Evolutionary conservation across 208 protist genomes (phyloP).

Genomic region (Leptomonas pyrrhocoris): DNA sequence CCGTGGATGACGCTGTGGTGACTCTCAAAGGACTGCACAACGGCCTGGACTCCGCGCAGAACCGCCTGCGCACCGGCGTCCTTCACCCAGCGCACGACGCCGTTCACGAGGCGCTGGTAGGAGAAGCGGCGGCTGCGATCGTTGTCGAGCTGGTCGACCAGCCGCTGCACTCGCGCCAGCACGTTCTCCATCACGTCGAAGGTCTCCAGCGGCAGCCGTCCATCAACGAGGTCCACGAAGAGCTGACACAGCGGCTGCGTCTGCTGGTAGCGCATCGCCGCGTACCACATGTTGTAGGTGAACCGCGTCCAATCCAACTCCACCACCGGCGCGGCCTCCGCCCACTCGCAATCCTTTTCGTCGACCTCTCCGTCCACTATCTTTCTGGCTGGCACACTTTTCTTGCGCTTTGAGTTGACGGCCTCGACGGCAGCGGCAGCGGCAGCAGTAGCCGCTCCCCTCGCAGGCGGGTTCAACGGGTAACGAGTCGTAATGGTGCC

Average conservation of each 20-base stretch:
- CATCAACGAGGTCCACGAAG: conserved; percentile 65
- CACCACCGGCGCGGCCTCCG: conserved; percentile 28
- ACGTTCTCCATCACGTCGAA: conserved; percentile 54
- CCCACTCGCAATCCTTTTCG: conserved; percentile 20
- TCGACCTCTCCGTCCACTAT: background rate
- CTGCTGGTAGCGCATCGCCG: conserved; percentile 51
- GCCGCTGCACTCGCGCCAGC: conserved; percentile 24
- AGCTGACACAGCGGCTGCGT: conserved; percentile 71
- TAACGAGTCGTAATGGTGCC: conserved; percentile 21
- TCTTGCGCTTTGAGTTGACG: background rate
- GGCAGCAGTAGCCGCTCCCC: too few relatives aligned
- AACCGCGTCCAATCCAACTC: conserved; percentile 70
- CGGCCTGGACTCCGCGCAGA: conserved; percentile 49
- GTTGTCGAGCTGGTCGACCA: conserved; percentile 46
- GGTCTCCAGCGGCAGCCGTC: conserved; percentile 44
- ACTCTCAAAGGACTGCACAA: conserved; percentile 64
- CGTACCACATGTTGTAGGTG: conserved; percentile 80
- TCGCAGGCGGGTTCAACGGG: conserved; percentile 8
- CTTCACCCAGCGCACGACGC: conserved; percentile 45
- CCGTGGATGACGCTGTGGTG: conserved; percentile 51
- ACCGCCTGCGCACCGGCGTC: conserved; percentile 57
- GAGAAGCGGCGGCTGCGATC: conserved; percentile 56
- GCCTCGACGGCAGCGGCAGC: background rate
- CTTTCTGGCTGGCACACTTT: background rate
- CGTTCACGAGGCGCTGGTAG: conserved; percentile 53